Base-by-base conservation (phyloP, 2,329 filamentous ascomycete genomes). In the Colletotrichum incanum region DNA sequence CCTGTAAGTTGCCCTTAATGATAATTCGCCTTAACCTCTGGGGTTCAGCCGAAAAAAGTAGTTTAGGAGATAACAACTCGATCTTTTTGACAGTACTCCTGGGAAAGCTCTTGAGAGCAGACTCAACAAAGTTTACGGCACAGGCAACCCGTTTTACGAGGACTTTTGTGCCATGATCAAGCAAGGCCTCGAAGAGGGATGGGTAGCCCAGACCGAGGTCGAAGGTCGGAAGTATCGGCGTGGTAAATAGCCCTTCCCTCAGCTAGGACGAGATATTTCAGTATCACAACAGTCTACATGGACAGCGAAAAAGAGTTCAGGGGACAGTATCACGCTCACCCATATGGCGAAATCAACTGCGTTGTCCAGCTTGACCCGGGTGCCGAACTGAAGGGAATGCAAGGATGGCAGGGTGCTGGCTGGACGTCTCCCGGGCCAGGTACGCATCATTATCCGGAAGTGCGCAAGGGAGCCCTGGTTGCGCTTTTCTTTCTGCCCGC, bases 271-370 rank as follows among this genome's bases (percentile, higher is more conserved):
- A 81, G 84, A 28, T 89, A 82, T 77, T 87, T 89, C 77, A 86
- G 84, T 75, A 88, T 90, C 76, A 90, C 88, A 2, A 86, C 87
- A 1, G 88, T 90, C 23, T 90, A 88, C 76, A 89, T 90, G 84
- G 82, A 88, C n/a, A 85, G 82, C 39, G 69, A 84, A 41, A 82
- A 84, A 7, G 83, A 80, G n/a, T 88, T 85, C 75, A 50, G 18
- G 8, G 67, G 71, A n/a, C 87, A 89, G 77, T 88, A 90, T 75
- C 86, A 88, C 73, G 78, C 80, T 5, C 86, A 88, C 75, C 86
- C 86, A 1, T 89, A 88, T 64, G 87, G 86, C 7, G 87, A 89
- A 79, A 88, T 88, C 76, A 89, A 89, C 74, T 88, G 87, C 73
- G 86, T 89, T 0, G 79, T 88, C 8, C 85, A 85, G 75, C 79